These are phyloP conservation scores for Exophiala mesophila DNA, from an alignment of 2,329 filamentous ascomycete species.

Conservation along the genomic window DNA sequence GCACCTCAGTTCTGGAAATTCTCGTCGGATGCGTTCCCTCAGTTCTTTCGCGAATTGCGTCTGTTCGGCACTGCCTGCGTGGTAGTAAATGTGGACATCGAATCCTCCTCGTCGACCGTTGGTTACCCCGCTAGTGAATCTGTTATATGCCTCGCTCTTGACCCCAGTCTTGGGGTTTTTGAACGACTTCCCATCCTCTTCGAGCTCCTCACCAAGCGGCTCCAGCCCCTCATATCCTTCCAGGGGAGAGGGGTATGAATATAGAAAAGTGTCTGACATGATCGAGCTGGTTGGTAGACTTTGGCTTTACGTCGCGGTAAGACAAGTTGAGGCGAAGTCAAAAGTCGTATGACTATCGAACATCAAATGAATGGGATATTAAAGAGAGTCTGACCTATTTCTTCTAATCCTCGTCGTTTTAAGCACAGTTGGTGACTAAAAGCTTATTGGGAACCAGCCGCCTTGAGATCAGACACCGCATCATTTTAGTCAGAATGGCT, in stretches of 20 bases:
- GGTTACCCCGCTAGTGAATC: slow-evolving; percentile 65
- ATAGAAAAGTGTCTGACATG: slow-evolving; percentile 49
- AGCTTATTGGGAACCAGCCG: too few species aligned
- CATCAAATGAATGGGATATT: too few species aligned
- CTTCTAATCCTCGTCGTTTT: too few species aligned
- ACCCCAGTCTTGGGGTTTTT: slow-evolving; percentile 59
- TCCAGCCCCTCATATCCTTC: slow-evolving; percentile 47
- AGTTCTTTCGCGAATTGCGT: slow-evolving; percentile 64
- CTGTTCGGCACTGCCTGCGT: slow-evolving; percentile 58
- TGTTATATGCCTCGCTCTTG: slow-evolving; percentile 63
- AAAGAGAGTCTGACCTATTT: too few species aligned
- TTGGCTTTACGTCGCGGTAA: too few species aligned
- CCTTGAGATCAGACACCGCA: too few species aligned
- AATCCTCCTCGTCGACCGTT: slow-evolving; percentile 58
- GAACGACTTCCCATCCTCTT: slow-evolving; percentile 71
- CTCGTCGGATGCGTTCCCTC: slow-evolving; percentile 71
- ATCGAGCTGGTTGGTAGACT: too few species aligned
- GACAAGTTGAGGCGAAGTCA: too few species aligned
- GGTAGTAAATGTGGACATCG: slow-evolving; percentile 83
- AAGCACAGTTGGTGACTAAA: too few species aligned
- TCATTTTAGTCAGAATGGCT: too few species aligned
- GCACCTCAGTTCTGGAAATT: slow-evolving; percentile 54
- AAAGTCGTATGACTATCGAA: too few species aligned
- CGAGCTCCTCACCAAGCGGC: slow-evolving; percentile 50
- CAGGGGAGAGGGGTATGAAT: slow-evolving; percentile 53